Conservation (phyloP, 2,329 filamentous ascomycete genomes). For the Cryphonectria parasitica region DNA sequence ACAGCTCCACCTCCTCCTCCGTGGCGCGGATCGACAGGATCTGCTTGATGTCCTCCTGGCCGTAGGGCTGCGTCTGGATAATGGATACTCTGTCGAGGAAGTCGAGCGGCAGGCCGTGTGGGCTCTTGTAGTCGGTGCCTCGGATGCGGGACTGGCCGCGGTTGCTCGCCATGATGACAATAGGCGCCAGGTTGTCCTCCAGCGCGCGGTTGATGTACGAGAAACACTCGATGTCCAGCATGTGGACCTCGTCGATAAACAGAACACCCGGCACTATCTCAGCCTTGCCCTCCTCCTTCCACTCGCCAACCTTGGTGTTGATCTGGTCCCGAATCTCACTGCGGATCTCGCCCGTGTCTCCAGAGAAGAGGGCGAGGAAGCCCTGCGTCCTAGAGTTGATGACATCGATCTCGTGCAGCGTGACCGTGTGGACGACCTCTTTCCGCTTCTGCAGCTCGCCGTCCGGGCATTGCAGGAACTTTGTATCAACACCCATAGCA, state of each 20-base stretch:
- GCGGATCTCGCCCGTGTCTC: slow-evolving; percentile 96
- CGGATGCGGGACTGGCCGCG: slow-evolving; percentile 88
- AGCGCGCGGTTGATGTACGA: slow-evolving; percentile 97
- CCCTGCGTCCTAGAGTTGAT: slow-evolving; percentile 99
- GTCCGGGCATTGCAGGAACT: slow-evolving; percentile 96
- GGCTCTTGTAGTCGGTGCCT: slow-evolving; percentile 89
- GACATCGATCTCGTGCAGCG: slow-evolving; percentile 96
- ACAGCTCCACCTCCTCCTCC: slow-evolving; percentile 94
- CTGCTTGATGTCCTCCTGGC: slow-evolving; percentile 82
- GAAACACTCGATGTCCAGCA: slow-evolving; percentile 99
- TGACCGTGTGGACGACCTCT: slow-evolving; percentile 96
- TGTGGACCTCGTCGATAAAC: slow-evolving; percentile 99
- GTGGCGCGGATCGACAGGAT: slow-evolving; percentile 91
- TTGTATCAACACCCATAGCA: slow-evolving; percentile 97
- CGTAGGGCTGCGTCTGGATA: slow-evolving; percentile 89
- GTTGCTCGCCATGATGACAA: slow-evolving; percentile 99
- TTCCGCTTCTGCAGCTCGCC: slow-evolving; percentile 97
- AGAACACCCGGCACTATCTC: slow-evolving; percentile 96
- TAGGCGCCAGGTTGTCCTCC: slow-evolving; percentile 91
- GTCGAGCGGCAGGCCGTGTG: slow-evolving; percentile 92
- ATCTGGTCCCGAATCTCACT: slow-evolving; percentile 98
- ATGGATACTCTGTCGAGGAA: slow-evolving; percentile 96
- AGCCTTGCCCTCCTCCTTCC: slow-evolving; percentile 99
- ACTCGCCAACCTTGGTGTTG: slow-evolving; percentile 97
- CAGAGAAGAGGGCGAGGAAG: slow-evolving; percentile 95